These are phyloP conservation scores for Schwanniomyces polymorphus DNA, from an alignment of 805 yeast genomes.

Conservation along the genomic window DNA sequence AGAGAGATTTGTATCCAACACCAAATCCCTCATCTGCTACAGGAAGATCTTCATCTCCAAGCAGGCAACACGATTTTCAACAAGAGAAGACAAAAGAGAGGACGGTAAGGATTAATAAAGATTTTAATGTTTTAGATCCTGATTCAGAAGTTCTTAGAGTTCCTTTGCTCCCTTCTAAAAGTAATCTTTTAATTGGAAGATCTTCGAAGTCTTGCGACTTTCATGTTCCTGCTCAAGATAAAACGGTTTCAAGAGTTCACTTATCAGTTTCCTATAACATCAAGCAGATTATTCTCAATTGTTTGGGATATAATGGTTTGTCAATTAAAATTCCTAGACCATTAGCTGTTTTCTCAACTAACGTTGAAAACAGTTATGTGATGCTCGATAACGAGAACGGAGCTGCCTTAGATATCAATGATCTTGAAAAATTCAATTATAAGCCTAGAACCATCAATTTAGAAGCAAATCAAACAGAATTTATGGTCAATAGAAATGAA, in stretches of 20 bases:
- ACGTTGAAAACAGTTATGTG: conserved; percentile 18
- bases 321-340: conserved; percentile 60
- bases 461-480: conserved; percentile 48
- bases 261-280: conserved; percentile 47
- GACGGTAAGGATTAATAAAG: conserved; percentile 24
- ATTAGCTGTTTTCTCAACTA: conserved; percentile 30
- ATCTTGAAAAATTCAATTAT: conserved; percentile 7
- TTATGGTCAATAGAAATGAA: conserved; percentile 62
- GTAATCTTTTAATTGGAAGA: conserved; percentile 57
- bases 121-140: conserved; percentile 37
- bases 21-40: conserved; percentile 65
- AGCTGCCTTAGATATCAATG: conserved; percentile 16
- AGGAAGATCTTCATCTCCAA: conserved; percentile 44
- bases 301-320: conserved; percentile 84
- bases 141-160: conserved; percentile 31
- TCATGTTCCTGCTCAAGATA: conserved; percentile 47
- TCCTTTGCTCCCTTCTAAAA: conserved; percentile 39
- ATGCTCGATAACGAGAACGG: conserved; percentile 23
- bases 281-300: conserved; percentile 53
- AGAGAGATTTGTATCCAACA: conserved; percentile 51
- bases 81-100: not conserved
- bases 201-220: conserved; percentile 62
- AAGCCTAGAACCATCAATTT: conserved; percentile 39
- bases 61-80: conserved; percentile 8
- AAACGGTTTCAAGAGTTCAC: conserved; percentile 69